A percentile compares a stretch with the other conserved stretches of the same genome.
These are phyloP conservation scores for Casuarina equisetifolia DNA, from an alignment of 306 rosid species.

Conservation along the genomic window DNA sequence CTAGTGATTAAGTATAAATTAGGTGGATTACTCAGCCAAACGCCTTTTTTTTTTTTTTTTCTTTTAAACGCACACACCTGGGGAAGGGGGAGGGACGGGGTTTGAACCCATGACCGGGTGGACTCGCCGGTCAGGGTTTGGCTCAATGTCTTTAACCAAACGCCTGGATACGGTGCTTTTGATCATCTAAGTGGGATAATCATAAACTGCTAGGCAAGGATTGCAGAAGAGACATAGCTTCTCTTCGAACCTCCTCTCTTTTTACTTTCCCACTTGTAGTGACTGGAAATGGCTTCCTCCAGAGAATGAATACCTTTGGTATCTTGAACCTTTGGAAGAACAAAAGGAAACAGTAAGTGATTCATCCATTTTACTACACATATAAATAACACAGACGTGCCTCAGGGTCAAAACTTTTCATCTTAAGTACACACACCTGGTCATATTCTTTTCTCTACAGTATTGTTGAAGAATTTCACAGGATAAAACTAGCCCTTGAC, in stretches of 20 bases:
- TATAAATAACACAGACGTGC: neutral
- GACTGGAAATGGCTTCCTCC: conserved; percentile 75
- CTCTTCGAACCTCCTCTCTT: conserved; percentile 57
- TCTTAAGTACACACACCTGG: conserved; percentile 44
- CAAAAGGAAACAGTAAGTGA: neutral
- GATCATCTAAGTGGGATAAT: conserved; percentile 22
- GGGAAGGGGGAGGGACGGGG: no score
- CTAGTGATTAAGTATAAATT: neutral
- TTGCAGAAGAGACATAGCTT: conserved; percentile 42
- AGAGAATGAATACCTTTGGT: conserved; percentile 55
- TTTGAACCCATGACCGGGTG: no score
- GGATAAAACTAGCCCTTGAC: conserved; percentile 41
- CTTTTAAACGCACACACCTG: no score
- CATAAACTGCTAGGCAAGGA: conserved; percentile 58
- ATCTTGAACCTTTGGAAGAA: conserved; percentile 70
- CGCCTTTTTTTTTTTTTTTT: no score
- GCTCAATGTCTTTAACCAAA: no score
- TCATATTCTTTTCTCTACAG: conserved; percentile 53
- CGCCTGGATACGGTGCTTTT: neutral
- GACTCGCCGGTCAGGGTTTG: no score
- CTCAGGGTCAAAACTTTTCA: neutral
- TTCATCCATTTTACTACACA: neutral
- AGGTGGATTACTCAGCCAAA: neutral
- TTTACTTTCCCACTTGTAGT: conserved; percentile 69
- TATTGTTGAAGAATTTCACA: conserved; percentile 44